Conservation (phyloP, 202 grass and related monocot genomes). For the Schoenoplectus triqueter region DNA sequence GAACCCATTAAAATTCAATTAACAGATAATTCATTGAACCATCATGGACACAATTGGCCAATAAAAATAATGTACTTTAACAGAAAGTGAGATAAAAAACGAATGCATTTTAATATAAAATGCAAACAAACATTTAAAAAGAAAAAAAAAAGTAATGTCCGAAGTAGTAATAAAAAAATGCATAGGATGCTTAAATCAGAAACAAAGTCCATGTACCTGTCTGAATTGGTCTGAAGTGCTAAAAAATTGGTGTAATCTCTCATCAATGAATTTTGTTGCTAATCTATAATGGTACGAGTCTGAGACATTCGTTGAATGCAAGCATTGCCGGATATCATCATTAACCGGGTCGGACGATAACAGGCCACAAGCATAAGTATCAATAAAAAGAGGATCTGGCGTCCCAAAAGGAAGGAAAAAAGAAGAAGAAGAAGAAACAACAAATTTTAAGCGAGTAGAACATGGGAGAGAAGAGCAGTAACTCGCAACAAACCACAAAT, state of each 20-base stretch:
- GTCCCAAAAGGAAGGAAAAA: background rate
- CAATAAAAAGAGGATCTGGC: slow-evolving; percentile 88
- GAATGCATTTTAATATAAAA: no score
- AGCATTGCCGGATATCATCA: slow-evolving; percentile 38
- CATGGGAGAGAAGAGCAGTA: background rate
- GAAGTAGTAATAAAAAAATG: background rate
- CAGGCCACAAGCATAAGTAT: slow-evolving; percentile 78
- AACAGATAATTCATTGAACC: no score
- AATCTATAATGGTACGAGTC: slow-evolving; percentile 53
- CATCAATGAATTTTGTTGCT: slow-evolving; percentile 81
- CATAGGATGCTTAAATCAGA: background rate
- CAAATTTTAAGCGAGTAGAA: slow-evolving; percentile 25
- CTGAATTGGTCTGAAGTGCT: slow-evolving; percentile 61
- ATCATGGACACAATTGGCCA: no score
- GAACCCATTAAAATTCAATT: no score
- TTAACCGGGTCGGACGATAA: slow-evolving; percentile 48
- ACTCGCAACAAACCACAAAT: slow-evolving; percentile 1
- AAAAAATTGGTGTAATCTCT: slow-evolving; percentile 62
- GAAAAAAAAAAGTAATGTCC: background rate
- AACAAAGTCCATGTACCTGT: slow-evolving; percentile 71
- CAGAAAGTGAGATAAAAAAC: no score
- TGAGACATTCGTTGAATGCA: slow-evolving; percentile 36
- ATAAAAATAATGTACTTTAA: no score
- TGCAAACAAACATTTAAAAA: background rate
- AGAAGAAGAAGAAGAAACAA: slow-evolving; percentile 5